phyloP scores from a whole-genome alignment of 495 filamentous ascomycete species.

The Lasiosphaeria hispida region DNA sequence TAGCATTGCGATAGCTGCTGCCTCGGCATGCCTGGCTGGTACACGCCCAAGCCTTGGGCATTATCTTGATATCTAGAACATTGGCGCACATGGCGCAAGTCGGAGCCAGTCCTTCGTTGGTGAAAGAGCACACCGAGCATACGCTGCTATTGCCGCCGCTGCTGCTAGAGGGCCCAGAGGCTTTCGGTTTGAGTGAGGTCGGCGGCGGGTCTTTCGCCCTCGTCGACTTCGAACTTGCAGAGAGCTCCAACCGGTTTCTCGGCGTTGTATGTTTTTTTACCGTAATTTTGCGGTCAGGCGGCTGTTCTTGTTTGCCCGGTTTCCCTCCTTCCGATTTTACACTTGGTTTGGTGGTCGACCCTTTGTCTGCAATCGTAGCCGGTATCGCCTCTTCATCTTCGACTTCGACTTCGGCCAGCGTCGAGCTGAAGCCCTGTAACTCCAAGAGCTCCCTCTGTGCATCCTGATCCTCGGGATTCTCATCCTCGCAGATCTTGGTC shows the following conservation, averaged over 20 bases:
- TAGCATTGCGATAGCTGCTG: slow-evolving; percentile 59
- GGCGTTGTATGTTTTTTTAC: neutral
- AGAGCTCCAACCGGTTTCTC: neutral
- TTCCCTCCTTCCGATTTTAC: no score
- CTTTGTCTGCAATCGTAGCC: neutral
- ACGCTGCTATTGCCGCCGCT: neutral
- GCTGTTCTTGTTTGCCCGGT: no score
- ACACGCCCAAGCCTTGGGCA: slow-evolving; percentile 60
- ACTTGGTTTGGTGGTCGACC: no score
- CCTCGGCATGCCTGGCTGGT: slow-evolving; percentile 49
- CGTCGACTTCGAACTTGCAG: neutral
- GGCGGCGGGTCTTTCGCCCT: neutral
- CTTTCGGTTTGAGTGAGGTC: neutral
- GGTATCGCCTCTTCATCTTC: neutral
- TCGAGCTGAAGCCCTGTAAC: slow-evolving; percentile 34
- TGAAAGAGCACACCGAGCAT: slow-evolving; percentile 64
- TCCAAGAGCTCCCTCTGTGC: slow-evolving; percentile 61
- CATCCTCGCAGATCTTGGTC: slow-evolving; percentile 70
- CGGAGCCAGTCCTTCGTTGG: slow-evolving; percentile 47
- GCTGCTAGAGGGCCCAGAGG: neutral
- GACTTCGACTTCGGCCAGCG: no score
- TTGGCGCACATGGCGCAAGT: slow-evolving; percentile 65
- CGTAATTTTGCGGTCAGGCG: no score
- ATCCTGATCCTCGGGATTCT: slow-evolving; percentile 59
- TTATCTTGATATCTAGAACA: slow-evolving; percentile 53